Evolutionary conservation across 768 basidiomycete species (phyloP), one percentile per base, ranked within the genome.

Genomic region (Leucocoprinus sp.): DNA sequence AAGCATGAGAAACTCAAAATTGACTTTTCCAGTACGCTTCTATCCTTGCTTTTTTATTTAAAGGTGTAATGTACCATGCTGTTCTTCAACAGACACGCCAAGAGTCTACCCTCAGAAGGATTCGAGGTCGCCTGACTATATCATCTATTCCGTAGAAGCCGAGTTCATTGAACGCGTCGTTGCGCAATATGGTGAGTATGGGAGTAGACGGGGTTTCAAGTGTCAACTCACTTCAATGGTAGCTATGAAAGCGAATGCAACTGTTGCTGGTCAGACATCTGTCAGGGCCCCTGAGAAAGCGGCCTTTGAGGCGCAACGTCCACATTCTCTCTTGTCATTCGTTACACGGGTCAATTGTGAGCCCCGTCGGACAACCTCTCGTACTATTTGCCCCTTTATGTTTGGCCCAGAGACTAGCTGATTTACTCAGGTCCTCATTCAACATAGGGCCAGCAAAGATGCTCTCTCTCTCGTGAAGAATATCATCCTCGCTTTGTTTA

Each of bases 141-240:
- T 98, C 62, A 74, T 98, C 57, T 98, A 97, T 63, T 86, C 89
- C 14, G 92, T 98, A 37, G 93, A 97, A 58, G 93, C 95, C 14
- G 91, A 91, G 54, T 82, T 74, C 57, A 85, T 97, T 50, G 78
- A 79, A 26, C 61, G 67, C 1, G 90, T 95, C n/a, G 93, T 97
- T 6, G 72, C 72, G 8, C 73, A 88, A 54, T 98, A 81, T 56
- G 95, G 95, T 6, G 90, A 92, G 14, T 93, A 93, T 93, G 53
- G 50, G 87, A 70, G 47, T 22, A n/a, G n/a, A n/a, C n/a, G n/a
- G n/a, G 27, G 8, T 22, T 33, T 17, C 24, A 14, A 4, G n/a
- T 14, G 4, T 19, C 43, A 21, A 37, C 44, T 39, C 18, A 53
- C 27, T 47, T 21, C 15, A 29, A n/a, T n/a, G n/a, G n/a, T n/a